phyloP scores from a whole-genome alignment of 352 stramenopile genomes.

The Globisporangium cederbergense region DNA sequence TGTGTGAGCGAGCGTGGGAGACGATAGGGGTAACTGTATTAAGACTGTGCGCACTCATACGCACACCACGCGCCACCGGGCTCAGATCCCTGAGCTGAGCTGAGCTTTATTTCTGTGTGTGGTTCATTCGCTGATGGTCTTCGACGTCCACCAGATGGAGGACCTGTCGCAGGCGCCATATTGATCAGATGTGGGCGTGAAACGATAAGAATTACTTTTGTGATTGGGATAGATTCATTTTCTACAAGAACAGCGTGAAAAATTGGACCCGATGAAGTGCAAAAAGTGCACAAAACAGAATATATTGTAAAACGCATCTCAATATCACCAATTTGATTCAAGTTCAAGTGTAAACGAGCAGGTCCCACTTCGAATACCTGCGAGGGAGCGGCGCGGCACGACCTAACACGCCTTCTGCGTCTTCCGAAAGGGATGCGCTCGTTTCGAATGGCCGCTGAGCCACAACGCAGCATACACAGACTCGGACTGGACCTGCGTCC shows the following conservation, averaged over 20 bases:
- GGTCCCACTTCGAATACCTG: neutral
- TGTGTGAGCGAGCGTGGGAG: too few relatives aligned
- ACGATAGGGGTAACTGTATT: too few relatives aligned
- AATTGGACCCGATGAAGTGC: neutral
- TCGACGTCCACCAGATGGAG: neutral
- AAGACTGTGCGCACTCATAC: too few relatives aligned
- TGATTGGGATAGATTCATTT: too few relatives aligned
- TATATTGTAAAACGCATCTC: neutral
- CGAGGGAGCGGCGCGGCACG: neutral
- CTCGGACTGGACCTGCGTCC: neutral
- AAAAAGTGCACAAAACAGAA: neutral
- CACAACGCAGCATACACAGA: neutral
- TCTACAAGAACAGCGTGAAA: too few relatives aligned
- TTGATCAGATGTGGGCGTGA: too few relatives aligned
- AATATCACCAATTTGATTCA: neutral
- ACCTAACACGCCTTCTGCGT: neutral
- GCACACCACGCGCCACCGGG: too few relatives aligned
- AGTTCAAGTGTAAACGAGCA: conserved; percentile 11
- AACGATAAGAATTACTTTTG: neutral
- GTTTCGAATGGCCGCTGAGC: too few relatives aligned
- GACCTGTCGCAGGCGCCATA: neutral
- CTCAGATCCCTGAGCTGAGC: too few relatives aligned
- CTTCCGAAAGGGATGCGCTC: too few relatives aligned
- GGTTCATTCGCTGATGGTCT: neutral
- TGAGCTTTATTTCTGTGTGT: too few relatives aligned